phyloP scores from a whole-genome alignment of 495 filamentous ascomycete genomes.

The Elaphomyces granulatus region DNA sequence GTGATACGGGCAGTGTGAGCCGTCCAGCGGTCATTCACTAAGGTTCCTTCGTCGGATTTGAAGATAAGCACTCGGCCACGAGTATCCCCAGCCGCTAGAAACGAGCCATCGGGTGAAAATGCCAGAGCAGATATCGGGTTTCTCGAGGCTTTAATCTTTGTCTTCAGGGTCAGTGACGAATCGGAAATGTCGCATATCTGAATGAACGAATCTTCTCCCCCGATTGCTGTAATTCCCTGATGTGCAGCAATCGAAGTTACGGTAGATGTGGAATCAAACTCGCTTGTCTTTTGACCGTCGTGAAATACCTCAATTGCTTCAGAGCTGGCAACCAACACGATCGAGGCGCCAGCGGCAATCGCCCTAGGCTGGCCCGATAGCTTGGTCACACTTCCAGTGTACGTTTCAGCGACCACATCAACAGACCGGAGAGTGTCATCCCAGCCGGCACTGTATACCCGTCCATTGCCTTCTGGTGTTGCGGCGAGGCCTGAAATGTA shows the following conservation, averaged over 20 bases:
- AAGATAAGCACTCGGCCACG: constrained; percentile 75
- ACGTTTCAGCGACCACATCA: constrained; percentile 44
- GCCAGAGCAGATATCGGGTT: constrained; percentile 42
- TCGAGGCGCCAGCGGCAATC: constrained; percentile 29
- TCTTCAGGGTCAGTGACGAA: constrained; percentile 31
- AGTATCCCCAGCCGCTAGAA: constrained; percentile 70
- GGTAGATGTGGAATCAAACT: constrained; percentile 50
- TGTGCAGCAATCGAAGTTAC: constrained; percentile 57
- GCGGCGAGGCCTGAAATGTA: constrained; percentile 66
- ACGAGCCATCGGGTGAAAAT: constrained; percentile 59
- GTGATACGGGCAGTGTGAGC: constrained; percentile 82
- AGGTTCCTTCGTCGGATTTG: constrained; percentile 31
- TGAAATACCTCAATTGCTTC: constrained; percentile 50
- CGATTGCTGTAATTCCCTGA: constrained; percentile 55
- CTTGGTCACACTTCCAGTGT: constrained; percentile 38
- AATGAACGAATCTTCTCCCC: constrained; percentile 53
- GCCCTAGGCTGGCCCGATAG: constrained; percentile 49
- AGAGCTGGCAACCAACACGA: constrained; percentile 49
- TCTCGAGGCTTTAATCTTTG: constrained; percentile 26
- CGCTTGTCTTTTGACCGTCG: constrained; percentile 39
- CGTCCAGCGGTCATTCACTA: constrained; percentile 60
- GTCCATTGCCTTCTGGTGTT: constrained; percentile 34
- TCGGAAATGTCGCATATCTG: constrained; percentile 52
- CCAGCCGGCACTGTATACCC: constrained; percentile 80
- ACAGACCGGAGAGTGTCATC: constrained; percentile 82